Conservation (phyloP, 2,329 filamentous ascomycete genomes). For the Xylariales sp. region DNA sequence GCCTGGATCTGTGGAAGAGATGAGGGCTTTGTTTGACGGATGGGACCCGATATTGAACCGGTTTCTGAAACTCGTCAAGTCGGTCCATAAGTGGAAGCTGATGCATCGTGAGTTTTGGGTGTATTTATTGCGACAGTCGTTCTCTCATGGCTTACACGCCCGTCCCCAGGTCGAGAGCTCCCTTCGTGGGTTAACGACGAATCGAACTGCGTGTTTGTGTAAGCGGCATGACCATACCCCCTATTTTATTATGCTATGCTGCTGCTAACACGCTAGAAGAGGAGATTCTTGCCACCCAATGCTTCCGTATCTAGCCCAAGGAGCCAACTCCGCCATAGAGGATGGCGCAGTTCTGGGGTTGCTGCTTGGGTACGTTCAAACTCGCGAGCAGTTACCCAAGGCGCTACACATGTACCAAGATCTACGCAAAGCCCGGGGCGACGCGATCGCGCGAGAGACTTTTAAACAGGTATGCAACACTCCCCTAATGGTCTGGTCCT, state of each 20-base stretch:
- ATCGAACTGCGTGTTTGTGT: slow-evolving; percentile 61
- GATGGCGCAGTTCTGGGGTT: slow-evolving; percentile 74
- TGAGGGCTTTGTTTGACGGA: slow-evolving; percentile 66
- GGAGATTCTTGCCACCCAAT: slow-evolving; percentile 74
- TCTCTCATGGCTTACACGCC: not conserved
- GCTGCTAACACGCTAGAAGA: slow-evolving; percentile 41
- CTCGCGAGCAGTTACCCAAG: slow-evolving; percentile 59
- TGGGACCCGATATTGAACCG: slow-evolving; percentile 71
- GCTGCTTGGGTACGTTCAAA: slow-evolving; percentile 63
- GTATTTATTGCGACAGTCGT: slow-evolving; percentile 7
- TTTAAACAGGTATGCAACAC: slow-evolving; percentile 59
- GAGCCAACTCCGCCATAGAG: slow-evolving; percentile 75
- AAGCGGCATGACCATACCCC: slow-evolving; percentile 48
- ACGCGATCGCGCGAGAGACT: slow-evolving; percentile 69
- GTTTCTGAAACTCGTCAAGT: slow-evolving; percentile 62
- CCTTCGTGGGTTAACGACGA: slow-evolving; percentile 64
- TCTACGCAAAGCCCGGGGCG: slow-evolving; percentile 60
- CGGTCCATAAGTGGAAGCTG: slow-evolving; percentile 76
- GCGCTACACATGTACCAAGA: slow-evolving; percentile 59
- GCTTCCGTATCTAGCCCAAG: slow-evolving; percentile 72
- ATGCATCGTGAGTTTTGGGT: slow-evolving; percentile 59
- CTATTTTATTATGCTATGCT: slow-evolving; percentile 42
- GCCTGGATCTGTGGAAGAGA: slow-evolving; percentile 68
- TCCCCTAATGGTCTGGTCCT: not conserved
- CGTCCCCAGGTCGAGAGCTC: slow-evolving; percentile 53